These are phyloP conservation scores for Hypoxylon rubiginosum DNA, from an alignment of 2,329 filamentous ascomycete genomes.

Conservation along the genomic window DNA sequence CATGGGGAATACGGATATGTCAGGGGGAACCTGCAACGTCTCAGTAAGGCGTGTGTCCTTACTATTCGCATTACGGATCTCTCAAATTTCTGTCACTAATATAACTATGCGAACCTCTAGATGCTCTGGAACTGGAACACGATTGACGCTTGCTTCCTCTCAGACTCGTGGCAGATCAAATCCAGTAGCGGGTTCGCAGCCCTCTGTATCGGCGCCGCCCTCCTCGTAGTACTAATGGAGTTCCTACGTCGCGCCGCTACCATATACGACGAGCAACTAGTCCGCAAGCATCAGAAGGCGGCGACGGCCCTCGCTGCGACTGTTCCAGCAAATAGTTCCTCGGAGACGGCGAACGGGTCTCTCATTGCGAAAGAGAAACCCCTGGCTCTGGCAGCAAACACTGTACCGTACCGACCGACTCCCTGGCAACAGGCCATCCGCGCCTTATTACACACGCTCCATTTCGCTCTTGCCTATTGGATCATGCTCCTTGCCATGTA, in stretches of 20 bases:
- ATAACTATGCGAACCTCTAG: slow-evolving; percentile 55
- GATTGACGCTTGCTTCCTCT: slow-evolving; percentile 79
- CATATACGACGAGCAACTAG: slow-evolving; percentile 78
- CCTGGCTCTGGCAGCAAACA: background rate
- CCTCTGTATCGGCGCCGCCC: slow-evolving; percentile 81
- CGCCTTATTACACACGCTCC: slow-evolving; percentile 76
- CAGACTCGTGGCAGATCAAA: slow-evolving; percentile 78
- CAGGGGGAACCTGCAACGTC: slow-evolving; percentile 39
- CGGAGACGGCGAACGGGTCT: slow-evolving; percentile 46
- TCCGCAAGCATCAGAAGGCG: slow-evolving; percentile 59
- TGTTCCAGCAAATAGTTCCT: slow-evolving; percentile 26
- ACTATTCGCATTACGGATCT: background rate
- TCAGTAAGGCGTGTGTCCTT: slow-evolving; percentile 38
- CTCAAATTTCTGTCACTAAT: slow-evolving; percentile 1
- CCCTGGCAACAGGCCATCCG: slow-evolving; percentile 75
- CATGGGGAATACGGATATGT: slow-evolving; percentile 28
- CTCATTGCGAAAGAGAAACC: slow-evolving; percentile 36
- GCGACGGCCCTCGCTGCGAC: slow-evolving; percentile 30
- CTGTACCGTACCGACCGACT: slow-evolving; percentile 66
- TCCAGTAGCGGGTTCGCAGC: slow-evolving; percentile 80
- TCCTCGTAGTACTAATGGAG: slow-evolving; percentile 81
- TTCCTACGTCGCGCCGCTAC: slow-evolving; percentile 76
- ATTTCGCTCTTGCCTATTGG: slow-evolving; percentile 83
- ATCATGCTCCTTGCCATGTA: slow-evolving; percentile 77
- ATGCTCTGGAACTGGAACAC: slow-evolving; percentile 89